Conservation (phyloP, 2,329 filamentous ascomycete genomes). For the Teratosphaeria zuluensis region DNA sequence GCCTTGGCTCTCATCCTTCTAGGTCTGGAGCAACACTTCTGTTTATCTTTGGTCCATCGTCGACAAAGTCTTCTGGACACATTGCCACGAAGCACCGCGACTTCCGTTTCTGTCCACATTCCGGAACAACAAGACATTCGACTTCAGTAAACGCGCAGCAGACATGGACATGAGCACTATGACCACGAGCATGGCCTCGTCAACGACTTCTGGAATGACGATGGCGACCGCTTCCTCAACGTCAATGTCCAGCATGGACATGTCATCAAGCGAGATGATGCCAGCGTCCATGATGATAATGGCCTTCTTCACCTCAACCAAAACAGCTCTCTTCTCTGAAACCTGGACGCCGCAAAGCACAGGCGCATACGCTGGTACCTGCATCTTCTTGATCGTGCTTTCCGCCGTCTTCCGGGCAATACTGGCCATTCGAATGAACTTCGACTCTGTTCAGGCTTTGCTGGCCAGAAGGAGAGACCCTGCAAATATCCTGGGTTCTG, state of each 20-base stretch:
- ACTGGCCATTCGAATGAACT: constrained; percentile 16
- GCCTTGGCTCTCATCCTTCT: not conserved
- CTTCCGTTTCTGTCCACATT: not conserved
- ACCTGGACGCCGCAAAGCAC: constrained; percentile 61
- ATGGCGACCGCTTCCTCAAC: constrained; percentile 3
- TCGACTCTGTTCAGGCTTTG: constrained; percentile 9
- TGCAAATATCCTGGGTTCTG: not conserved
- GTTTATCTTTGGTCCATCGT: not conserved
- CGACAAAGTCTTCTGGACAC: not conserved
- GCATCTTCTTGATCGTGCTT: constrained; percentile 74
- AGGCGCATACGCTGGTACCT: constrained; percentile 72
- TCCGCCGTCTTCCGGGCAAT: constrained; percentile 55
- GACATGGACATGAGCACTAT: constrained; percentile 1
- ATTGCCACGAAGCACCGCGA: not conserved
- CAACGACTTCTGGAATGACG: constrained; percentile 4
- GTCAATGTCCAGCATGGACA: constrained; percentile 6
- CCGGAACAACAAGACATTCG: not conserved
- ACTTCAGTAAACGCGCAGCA: not conserved
- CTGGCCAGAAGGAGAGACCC: not conserved
- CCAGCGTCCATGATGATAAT: constrained; percentile 38
- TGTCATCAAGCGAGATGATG: constrained; percentile 18
- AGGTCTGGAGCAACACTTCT: not conserved
- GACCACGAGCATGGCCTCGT: not conserved
- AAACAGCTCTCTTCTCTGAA: constrained; percentile 54
- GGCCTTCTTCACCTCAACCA: constrained; percentile 53